Conservation (phyloP, 2,329 filamentous ascomycete species). For the Fusarium phyllophilum region DNA sequence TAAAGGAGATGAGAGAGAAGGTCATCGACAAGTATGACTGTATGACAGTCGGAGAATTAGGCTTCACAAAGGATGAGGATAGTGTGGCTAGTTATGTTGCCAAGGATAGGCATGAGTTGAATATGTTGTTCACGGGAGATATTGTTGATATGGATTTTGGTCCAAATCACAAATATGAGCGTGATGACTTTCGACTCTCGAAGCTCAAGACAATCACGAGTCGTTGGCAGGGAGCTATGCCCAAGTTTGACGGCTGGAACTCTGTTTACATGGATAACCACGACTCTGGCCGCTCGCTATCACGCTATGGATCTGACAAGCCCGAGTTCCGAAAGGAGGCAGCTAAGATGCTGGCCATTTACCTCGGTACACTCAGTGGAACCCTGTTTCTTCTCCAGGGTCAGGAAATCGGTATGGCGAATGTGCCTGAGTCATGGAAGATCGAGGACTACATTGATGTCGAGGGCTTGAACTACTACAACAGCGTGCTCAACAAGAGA, state of each 20-base stretch:
- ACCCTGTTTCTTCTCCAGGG: slow-evolving; percentile 62
- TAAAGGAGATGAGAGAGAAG: slow-evolving; percentile 45
- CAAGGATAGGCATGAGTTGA: slow-evolving; percentile 51
- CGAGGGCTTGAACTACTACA: slow-evolving; percentile 55
- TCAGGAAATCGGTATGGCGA: slow-evolving; percentile 63
- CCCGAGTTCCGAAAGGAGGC: slow-evolving; percentile 50
- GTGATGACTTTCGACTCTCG: slow-evolving; percentile 51
- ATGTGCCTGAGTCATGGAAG: slow-evolving; percentile 54
- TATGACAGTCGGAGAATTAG: slow-evolving; percentile 59
- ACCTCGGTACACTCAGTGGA: slow-evolving; percentile 53
- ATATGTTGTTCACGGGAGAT: slow-evolving; percentile 45
- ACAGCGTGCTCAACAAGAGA: slow-evolving; percentile 31
- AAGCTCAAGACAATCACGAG: slow-evolving; percentile 50
- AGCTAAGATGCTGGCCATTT: slow-evolving; percentile 59
- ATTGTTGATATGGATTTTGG: slow-evolving; percentile 47
- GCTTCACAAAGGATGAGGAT: slow-evolving; percentile 49
- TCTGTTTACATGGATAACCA: slow-evolving; percentile 66
- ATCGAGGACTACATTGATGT: slow-evolving; percentile 57
- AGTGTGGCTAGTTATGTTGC: slow-evolving; percentile 60
- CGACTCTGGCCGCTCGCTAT: slow-evolving; percentile 62
- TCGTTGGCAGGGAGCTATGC: slow-evolving; percentile 53
- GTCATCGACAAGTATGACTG: slow-evolving; percentile 61
- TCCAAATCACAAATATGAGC: slow-evolving; percentile 51
- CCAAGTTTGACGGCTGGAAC: slow-evolving; percentile 56
- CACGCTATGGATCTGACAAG: slow-evolving; percentile 57